Evolutionary conservation across 1,284 basidiomycete species (phyloP), one percentile per base, ranked within the genome.

Genomic region (Heterobasidion occidentale): DNA sequence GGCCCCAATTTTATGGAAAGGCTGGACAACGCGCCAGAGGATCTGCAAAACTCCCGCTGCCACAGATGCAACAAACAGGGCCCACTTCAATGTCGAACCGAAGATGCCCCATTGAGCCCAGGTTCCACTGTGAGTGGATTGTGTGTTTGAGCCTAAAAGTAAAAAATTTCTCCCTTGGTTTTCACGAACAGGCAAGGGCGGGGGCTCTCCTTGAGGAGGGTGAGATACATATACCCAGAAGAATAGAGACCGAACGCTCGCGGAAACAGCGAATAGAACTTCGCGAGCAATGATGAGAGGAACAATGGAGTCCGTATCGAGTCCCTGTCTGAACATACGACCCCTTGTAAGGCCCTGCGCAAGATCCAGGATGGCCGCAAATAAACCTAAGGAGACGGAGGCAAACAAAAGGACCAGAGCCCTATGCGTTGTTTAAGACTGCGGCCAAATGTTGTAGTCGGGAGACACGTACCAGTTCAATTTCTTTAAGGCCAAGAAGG

Each of bases 291-390:
- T 75, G 44, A 80, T 70, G 44, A 84, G 68, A 1, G 34, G 42
- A n/a, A 67, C 61, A 33, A 65, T 61, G 15, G 63, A 54, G 11
- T 56, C 57, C 14, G 65, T 62, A 45, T 66, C 60, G 8, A 67
- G 64, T 27, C 68, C 62, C 33, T 51, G 12, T 12, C 15, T 15
- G 27, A 20, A 17, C 19, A 59, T 59, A 20, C 64, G 54, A n/a
- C 75, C 76, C 55, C 72, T 68, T 52, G 73, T 60, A 34, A 88
- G 72, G 46, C 81, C 66, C 65, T 82, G 78, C 46, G 75, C 72
- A n/a, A 90, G 71, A 66, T 90, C 86, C 48, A 89, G 67, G 47
- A 86, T 76, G 4, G 78, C 77, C n/a, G 81, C 83, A 36, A 76
- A 63, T 65, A 90, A 89, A 3, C 79, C 76, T 33, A 85, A 62